Conservation (phyloP, 306 rosid species). For the Cicer chorassanicum region DNA sequence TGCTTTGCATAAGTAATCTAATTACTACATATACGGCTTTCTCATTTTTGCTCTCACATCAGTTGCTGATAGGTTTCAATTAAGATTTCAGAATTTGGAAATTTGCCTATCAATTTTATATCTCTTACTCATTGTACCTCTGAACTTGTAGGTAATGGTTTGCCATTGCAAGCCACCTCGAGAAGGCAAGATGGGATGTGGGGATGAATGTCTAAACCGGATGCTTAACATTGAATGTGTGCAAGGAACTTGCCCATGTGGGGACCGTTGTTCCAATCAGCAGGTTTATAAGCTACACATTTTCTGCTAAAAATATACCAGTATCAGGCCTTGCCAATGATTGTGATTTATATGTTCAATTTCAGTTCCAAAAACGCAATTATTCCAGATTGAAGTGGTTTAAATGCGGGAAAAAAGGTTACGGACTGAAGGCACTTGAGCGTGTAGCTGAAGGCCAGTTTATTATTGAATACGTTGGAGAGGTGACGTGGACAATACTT, state of each 20-base stretch:
- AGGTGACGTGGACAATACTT: constrained; percentile 60
- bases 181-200: constrained; percentile 76
- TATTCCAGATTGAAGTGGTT: constrained; percentile 82
- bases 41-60: constrained; percentile 11
- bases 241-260: constrained; percentile 92
- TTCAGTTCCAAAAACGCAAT: constrained; percentile 91
- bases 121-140: constrained; percentile 37
- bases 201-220: constrained; percentile 95
- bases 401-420: constrained; percentile 93
- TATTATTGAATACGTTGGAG: constrained; percentile 98
- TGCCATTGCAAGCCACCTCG: constrained; percentile 79
- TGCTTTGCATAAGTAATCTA: constrained; percentile 37
- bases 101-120: constrained; percentile 7
- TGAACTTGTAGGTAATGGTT: constrained; percentile 79
- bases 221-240: constrained; percentile 92
- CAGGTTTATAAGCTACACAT: constrained; percentile 66
- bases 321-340: constrained; percentile 42
- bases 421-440: constrained; percentile 77
- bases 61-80: constrained; percentile 18
- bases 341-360: constrained; percentile 45
- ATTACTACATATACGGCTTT: constrained; percentile 6
- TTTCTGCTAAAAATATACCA: constrained; percentile 24
- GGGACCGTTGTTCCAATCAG: constrained; percentile 88
- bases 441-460: constrained; percentile 73
- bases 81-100: constrained; percentile 24